Percentiles rank a stretch among this genome's conserved stretches.
Evolutionary conservation across 352 stramenopile genomes (phyloP).

Genomic region (Phytophthora foliorum): DNA sequence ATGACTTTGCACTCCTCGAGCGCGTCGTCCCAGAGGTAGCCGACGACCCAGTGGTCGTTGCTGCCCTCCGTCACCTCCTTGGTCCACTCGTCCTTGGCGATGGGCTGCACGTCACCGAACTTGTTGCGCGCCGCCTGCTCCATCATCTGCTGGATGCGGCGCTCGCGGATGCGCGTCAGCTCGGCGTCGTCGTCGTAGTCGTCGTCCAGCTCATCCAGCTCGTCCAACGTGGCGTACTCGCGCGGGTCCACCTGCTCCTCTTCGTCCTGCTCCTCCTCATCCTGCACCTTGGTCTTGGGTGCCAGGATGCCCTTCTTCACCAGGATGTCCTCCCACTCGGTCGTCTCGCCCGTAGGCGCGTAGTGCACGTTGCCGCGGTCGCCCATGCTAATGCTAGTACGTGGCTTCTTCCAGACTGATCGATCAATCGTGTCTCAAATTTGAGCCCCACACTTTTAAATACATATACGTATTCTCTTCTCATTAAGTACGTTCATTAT

Average conservation of each 20-base stretch:
- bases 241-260: constrained; percentile 79
- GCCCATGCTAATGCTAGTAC: constrained; percentile 44
- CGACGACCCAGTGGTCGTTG: constrained; percentile 90
- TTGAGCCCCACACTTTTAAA: too few species aligned
- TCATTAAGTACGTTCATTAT: neutral
- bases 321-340: constrained; percentile 92
- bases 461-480: neutral
- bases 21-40: constrained; percentile 90
- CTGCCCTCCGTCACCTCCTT: constrained; percentile 93
- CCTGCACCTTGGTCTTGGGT: constrained; percentile 88
- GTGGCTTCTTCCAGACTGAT: constrained; percentile 19
- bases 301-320: constrained; percentile 91
- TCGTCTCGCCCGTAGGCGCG: constrained; percentile 90
- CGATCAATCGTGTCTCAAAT: neutral
- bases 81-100: constrained; percentile 94
- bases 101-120: constrained; percentile 92
- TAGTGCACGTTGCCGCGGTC: constrained; percentile 89
- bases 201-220: constrained; percentile 90
- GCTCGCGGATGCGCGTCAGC: constrained; percentile 83
- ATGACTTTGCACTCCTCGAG: constrained; percentile 93
- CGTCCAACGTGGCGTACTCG: constrained; percentile 84
- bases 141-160: constrained; percentile 91
- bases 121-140: constrained; percentile 81
- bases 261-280: constrained; percentile 78
- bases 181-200: constrained; percentile 89